Base-by-base conservation (phyloP, 108 stramenopile genomes). In the Stephanodiscus minutulus region DNA sequence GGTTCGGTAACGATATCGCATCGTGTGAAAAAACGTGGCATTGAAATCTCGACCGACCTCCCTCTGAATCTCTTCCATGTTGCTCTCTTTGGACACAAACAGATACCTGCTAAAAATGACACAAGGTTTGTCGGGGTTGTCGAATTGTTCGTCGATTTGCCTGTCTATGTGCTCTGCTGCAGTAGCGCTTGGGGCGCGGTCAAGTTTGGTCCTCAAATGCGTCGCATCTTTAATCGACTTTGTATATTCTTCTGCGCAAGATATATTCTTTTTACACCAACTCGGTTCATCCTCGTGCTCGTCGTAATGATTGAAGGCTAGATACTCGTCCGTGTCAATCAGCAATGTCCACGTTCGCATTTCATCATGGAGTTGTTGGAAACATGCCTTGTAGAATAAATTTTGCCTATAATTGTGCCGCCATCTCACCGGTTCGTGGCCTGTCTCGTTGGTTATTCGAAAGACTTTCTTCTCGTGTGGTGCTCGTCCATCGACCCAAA, bases 251-350 rank as follows among this genome's bases (percentile, higher is more conserved):
- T 61, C 9, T 7, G 65, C 60, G 33, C 59, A 61, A 6, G 21
- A 59, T 5, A 3, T 25, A 56, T 65, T 18, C 17, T 66, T 66
- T 24, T 17, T 55, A 66, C 65, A 66, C 56, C 57, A 60, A 1
- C 49, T 61, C 0, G 68, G 68, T 15, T 18, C n/a, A 2, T 24
- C 68, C 59, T 81, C 74, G 13, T 62, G 7, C n/a, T 49, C 55
- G 8, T 33, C 69, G 27, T 21, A 56, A 11, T 61, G 57, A 66
- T 87, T 83, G 44, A 77, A 73, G 12, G 57, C 68, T 15, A 91
- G 18, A 64, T 75, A 91, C 66, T 91, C 90, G 62, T 91, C 90
- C 7, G 69, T 73, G 56, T 91, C 90, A 3, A 66, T 75, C 22
- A 88, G 41, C 11, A 87, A n/a, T 0, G 79, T 77, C 90, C 90